These are phyloP conservation scores for Fusarium clavum DNA, from an alignment of 2,329 filamentous ascomycete species.

Conservation along the genomic window DNA sequence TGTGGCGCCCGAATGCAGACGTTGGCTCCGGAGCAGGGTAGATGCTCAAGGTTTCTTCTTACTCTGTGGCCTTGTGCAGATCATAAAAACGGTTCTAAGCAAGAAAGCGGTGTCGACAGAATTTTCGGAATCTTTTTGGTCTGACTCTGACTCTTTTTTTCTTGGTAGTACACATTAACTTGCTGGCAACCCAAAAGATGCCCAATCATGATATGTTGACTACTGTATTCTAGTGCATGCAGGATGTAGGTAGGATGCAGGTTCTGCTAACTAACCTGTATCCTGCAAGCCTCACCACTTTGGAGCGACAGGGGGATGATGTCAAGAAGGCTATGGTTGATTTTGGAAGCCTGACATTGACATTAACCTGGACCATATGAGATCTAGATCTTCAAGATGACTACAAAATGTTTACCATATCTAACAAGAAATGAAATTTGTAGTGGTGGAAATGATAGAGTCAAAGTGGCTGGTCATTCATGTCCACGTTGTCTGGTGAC, in stretches of 20 bases:
- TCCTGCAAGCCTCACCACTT: slow-evolving; percentile 29
- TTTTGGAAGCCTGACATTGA: slow-evolving; percentile 12
- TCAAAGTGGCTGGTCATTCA: slow-evolving; percentile 31
- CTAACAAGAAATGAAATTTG: not conserved
- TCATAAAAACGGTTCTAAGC: slow-evolving; percentile 26
- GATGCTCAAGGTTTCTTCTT: slow-evolving; percentile 17
- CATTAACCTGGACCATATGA: not conserved
- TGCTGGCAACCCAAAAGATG: slow-evolving; percentile 11
- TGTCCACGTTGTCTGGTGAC: slow-evolving; percentile 39
- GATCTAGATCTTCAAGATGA: slow-evolving; percentile 1
- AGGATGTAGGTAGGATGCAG: slow-evolving; percentile 27
- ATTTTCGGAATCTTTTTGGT: slow-evolving; percentile 22
- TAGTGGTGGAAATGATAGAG: slow-evolving; percentile 1
- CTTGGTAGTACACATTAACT: not conserved
- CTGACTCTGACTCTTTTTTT: slow-evolving; percentile 12
- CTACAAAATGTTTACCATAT: not conserved
- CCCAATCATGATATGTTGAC: slow-evolving; percentile 28
- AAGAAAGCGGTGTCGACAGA: slow-evolving; percentile 42
- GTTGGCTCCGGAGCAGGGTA: slow-evolving; percentile 14
- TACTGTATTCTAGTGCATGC: slow-evolving; percentile 1
- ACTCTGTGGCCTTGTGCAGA: slow-evolving; percentile 26
- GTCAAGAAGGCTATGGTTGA: slow-evolving; percentile 27
- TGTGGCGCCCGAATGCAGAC: slow-evolving; percentile 10
- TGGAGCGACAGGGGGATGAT: slow-evolving; percentile 26
- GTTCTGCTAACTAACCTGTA: slow-evolving; percentile 20